Conservation (phyloP, 2,329 filamentous ascomycete genomes). For the Magnaporthiopsis poae region DNA sequence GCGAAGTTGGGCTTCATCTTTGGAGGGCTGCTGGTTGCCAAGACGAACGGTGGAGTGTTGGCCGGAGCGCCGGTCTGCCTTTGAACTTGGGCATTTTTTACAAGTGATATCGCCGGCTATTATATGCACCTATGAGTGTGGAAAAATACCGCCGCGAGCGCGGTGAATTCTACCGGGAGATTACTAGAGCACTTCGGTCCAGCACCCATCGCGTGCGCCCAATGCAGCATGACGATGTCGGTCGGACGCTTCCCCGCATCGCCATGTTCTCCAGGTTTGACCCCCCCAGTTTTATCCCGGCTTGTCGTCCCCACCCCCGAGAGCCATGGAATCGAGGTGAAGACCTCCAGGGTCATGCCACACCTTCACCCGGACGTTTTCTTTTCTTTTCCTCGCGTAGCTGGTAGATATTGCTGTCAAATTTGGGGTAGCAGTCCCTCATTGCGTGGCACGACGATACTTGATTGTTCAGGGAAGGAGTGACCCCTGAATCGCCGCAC, state of each 20-base stretch:
- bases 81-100: neutral
- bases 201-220: neutral
- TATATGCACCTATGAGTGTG: too few species aligned
- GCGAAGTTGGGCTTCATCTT: conserved; percentile 2
- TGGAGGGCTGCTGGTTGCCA: neutral
- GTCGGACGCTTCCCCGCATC: neutral
- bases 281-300: neutral
- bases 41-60: neutral
- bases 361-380: too few species aligned
- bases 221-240: neutral
- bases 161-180: neutral
- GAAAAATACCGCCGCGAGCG: neutral
- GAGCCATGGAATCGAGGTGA: neutral
- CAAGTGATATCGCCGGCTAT: neutral
- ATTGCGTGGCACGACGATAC: too few species aligned
- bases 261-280: neutral
- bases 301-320: neutral
- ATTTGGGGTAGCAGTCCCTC: too few species aligned
- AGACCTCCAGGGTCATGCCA: too few species aligned
- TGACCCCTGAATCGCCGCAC: neutral
- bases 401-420: too few species aligned
- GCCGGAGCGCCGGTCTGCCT: too few species aligned
- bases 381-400: too few species aligned
- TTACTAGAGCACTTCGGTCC: neutral
- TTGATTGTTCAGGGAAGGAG: neutral